Base-by-base conservation (phyloP, 306 rosid genomes). In the Quercus wislizeni region DNA sequence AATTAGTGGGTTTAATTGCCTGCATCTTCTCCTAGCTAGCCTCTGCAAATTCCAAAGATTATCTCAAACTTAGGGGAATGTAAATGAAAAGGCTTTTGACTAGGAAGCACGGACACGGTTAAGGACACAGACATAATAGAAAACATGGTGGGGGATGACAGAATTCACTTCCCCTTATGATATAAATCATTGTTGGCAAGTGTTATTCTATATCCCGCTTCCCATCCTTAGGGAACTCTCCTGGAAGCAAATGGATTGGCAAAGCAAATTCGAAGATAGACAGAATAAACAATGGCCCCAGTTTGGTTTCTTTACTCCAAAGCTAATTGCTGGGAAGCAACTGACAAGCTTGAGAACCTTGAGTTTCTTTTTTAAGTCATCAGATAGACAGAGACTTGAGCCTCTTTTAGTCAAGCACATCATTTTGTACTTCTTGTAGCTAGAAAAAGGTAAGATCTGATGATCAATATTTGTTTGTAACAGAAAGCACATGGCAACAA, bases 301-400 rank as follows among this genome's bases (percentile, higher is more conserved):
- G 31, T 21, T 71, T 71, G 71, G 62, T 58, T 71, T 59, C 77
- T 79, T 72, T 28, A 31, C 73, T n/a, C 77, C 38, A 54, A 75
- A 65, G 73, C 33, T 28, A 49, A 49, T 28, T 19, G 28, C 52
- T 33, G 14, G n/a, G 25, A 43, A 21, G 14, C 30, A 65, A 55
- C 52, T 35, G 13, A 51, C 38, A 64, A 27, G 73, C 63, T 64
- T 63, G 6, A 52, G 63, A 64, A 20, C 25, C 17, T 2, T 30
- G 43, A 28, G 70, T 17, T 30, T 49, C 54, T 49, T 49, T 49
- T 49, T 3, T 49, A 49, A 49, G 54, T 49, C 54, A 49, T 49
- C 54, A 49, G 14, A 49, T 3, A 41, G 46, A 38, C 1, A 41
- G 12, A 49, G 54, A 49, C 17, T 12, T 49, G 54, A 49, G 4